Conservation (phyloP, 1,284 basidiomycete genomes). For the Exobasidium cylindrosporum region DNA sequence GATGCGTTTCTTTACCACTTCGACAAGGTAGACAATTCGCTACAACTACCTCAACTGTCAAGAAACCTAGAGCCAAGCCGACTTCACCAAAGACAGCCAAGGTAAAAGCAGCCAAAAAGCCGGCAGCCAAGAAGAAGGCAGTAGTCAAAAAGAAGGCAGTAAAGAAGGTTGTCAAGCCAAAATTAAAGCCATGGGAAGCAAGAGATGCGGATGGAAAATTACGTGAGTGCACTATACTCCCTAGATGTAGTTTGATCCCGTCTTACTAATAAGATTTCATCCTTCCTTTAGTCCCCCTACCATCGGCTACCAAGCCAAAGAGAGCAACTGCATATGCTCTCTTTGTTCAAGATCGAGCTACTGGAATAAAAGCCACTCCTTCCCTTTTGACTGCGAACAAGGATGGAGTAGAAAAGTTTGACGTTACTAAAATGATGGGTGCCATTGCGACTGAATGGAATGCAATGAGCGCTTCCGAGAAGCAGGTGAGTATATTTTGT, state of each 20-base stretch:
- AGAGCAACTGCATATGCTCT: conserved; percentile 37
- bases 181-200: conserved; percentile 42
- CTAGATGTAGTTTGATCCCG: too few species aligned
- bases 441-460: conserved; percentile 42
- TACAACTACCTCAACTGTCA: background rate
- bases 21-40: background rate
- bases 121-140: conserved; percentile 61
- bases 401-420: conserved; percentile 34
- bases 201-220: conserved; percentile 39
- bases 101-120: background rate
- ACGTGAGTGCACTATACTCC: conserved; percentile 14
- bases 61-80: background rate
- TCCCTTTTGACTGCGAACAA: conserved; percentile 34
- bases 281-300: conserved; percentile 32
- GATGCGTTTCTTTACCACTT: background rate
- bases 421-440: conserved; percentile 33
- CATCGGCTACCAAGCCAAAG: conserved; percentile 46
- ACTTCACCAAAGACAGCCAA: background rate
- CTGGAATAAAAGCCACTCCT: conserved; percentile 32
- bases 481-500: conserved; percentile 18
- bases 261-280: background rate
- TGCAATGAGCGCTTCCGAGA: conserved; percentile 26
- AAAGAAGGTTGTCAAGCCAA: conserved; percentile 86
- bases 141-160: conserved; percentile 68
- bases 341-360: conserved; percentile 39